Evolutionary conservation across 164 flowering plant genomes (phyloP).

Genomic region (Nymphaea thermarum): DNA sequence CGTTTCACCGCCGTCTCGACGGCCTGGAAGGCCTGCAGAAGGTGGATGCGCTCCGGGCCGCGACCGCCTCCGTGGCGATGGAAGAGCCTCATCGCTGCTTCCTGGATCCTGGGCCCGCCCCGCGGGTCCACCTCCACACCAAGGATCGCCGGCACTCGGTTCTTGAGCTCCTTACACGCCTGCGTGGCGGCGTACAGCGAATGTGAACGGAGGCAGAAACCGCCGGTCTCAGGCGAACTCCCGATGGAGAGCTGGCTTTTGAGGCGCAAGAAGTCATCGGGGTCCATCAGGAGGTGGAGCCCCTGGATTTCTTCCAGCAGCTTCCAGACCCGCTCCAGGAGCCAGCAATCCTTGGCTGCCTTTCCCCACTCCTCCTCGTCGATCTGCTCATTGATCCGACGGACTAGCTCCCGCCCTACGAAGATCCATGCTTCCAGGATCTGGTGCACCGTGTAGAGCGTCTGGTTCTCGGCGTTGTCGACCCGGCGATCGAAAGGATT

Average conservation of each 20-base stretch:
- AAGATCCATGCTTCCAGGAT: conserved; percentile 69
- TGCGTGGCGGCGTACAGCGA: conserved; percentile 39
- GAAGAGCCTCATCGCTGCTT: conserved; percentile 76
- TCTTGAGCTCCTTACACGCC: conserved; percentile 52
- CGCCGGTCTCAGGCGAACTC: conserved; percentile 28
- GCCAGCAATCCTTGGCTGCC: conserved; percentile 51
- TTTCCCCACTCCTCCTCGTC: conserved; percentile 17
- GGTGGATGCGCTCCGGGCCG: conserved; percentile 27
- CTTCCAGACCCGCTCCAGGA: conserved; percentile 64
- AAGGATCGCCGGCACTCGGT: conserved; percentile 57
- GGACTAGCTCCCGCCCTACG: conserved; percentile 26
- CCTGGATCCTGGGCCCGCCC: conserved; percentile 84
- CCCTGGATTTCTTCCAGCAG: conserved; percentile 54
- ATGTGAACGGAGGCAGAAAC: conserved; percentile 64
- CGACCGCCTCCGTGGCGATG: conserved; percentile 26
- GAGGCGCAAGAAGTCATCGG: conserved; percentile 63
- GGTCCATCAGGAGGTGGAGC: conserved; percentile 64
- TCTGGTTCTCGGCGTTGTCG: conserved; percentile 50
- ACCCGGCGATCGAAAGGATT: conserved; percentile 21
- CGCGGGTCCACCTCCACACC: conserved; percentile 85
- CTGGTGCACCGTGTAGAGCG: conserved; percentile 51
- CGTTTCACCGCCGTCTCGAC: conserved; percentile 19
- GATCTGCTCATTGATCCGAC: conserved; percentile 26
- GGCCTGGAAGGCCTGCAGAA: conserved; percentile 71
- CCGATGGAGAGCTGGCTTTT: conserved; percentile 47